phyloP scores from a whole-genome alignment of 169 alveolate species.

The Perkinsus olseni region DNA sequence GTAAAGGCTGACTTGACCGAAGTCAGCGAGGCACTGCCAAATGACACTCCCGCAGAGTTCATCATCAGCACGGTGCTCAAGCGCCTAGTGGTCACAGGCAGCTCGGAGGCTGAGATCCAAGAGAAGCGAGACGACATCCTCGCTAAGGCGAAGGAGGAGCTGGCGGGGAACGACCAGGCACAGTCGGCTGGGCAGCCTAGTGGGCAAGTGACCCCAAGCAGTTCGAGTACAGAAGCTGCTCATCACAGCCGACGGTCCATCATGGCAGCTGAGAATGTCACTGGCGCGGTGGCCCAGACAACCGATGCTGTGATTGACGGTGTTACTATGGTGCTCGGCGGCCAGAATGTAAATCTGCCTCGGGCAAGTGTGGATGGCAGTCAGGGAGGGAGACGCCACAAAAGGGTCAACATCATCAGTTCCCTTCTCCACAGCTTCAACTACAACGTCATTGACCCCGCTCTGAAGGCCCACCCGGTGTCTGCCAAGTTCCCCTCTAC shows the following conservation, averaged over 20 bases:
- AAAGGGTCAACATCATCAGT: background rate
- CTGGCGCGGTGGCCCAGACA: background rate
- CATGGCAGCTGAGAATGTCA: background rate
- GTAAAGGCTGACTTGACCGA: background rate
- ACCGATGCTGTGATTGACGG: background rate
- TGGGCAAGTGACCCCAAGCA: background rate
- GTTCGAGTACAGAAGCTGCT: background rate
- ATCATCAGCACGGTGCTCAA: background rate
- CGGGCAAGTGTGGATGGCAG: background rate
- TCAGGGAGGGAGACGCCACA: background rate
- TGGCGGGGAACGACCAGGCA: background rate
- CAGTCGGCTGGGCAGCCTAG: background rate
- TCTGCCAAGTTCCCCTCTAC: background rate
- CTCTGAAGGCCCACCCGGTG: background rate
- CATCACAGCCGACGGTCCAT: background rate
- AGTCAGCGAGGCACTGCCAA: background rate
- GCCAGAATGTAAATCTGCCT: background rate
- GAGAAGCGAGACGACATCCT: background rate
- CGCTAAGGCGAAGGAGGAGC: background rate
- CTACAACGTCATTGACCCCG: background rate
- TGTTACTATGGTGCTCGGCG: background rate
- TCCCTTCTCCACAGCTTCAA: background rate
- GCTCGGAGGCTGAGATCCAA: background rate
- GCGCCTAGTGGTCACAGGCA: background rate
- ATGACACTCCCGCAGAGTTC: background rate